Conservation (phyloP, 495 filamentous ascomycete genomes). For the Aspergillus olivimuriae region DNA sequence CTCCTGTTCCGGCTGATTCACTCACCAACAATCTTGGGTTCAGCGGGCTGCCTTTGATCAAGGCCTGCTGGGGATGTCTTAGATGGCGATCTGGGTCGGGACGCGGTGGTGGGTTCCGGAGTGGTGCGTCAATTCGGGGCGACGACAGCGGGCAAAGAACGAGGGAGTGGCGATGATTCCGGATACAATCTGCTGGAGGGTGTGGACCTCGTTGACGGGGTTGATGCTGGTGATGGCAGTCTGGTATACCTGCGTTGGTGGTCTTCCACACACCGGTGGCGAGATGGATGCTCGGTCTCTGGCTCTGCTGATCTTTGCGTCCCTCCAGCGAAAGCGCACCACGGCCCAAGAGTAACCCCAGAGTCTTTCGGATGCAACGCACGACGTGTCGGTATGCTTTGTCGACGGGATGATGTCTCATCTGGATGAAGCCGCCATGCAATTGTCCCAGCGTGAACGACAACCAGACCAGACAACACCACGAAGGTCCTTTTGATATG, state of each 20-base stretch:
- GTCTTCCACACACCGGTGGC: too few relatives aligned
- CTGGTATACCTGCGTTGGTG: too few relatives aligned
- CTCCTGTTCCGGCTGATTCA: conserved; percentile 3
- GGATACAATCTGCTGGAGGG: too few relatives aligned
- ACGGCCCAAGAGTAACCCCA: not conserved
- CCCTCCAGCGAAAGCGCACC: too few relatives aligned
- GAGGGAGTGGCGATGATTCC: not conserved
- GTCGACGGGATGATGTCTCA: not conserved
- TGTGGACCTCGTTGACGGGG: too few relatives aligned
- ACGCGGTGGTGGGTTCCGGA: not conserved
- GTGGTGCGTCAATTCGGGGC: not conserved
- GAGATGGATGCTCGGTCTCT: too few relatives aligned
- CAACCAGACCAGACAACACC: not conserved
- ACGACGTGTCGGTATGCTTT: not conserved
- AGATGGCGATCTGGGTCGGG: not conserved
- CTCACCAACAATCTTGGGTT: conserved; percentile 3
- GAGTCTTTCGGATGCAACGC: not conserved
- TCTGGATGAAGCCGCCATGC: not conserved
- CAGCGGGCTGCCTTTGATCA: not conserved
- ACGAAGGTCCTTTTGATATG: not conserved
- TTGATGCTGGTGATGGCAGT: too few relatives aligned
- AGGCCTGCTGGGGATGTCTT: conserved; percentile 1
- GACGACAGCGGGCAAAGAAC: not conserved
- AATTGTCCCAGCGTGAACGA: not conserved
- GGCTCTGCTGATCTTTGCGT: too few relatives aligned